Percentiles rank a stretch among this genome's conserved stretches.
Evolutionary conservation across 495 filamentous ascomycete species (phyloP).

Genomic region (Penicillium antarcticum): DNA sequence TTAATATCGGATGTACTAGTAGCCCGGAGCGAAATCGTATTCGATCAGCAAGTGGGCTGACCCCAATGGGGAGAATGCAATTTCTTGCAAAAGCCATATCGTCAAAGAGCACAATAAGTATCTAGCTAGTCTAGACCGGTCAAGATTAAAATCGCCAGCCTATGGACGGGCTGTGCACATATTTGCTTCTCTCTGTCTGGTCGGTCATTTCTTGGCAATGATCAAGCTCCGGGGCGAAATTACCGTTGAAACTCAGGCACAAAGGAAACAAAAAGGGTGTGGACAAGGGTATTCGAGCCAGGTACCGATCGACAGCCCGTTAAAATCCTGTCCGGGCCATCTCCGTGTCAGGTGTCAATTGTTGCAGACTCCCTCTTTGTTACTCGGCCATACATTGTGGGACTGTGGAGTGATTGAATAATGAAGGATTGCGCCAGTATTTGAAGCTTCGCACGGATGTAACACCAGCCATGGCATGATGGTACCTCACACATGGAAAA

Average conservation of each 20-base stretch:
- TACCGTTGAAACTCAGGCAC: conserved; percentile 14
- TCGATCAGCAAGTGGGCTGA: conserved; percentile 20
- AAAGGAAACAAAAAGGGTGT: conserved; percentile 10
- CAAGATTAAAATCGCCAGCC: conserved; percentile 18
- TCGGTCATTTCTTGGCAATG: not conserved
- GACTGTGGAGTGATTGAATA: not conserved
- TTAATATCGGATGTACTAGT: too few relatives aligned
- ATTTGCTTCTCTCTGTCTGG: conserved; percentile 17
- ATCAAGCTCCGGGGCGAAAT: conserved; percentile 1
- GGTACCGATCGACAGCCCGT: conserved; percentile 12
- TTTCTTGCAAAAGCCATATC: conserved; percentile 3
- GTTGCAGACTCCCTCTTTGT: not conserved
- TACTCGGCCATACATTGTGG: not conserved
- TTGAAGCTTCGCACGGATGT: not conserved
- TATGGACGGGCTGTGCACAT: conserved; percentile 8
- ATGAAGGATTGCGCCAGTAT: not conserved
- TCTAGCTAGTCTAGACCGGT: conserved; percentile 22
- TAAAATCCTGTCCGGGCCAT: conserved; percentile 1
- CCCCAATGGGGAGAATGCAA: conserved; percentile 6
- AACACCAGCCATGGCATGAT: conserved; percentile 3
- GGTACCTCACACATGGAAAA: too few relatives aligned
- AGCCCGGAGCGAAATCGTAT: conserved; percentile 3
- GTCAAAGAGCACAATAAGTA: too few relatives aligned
- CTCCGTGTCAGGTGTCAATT: not conserved
- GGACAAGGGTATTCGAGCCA: conserved; percentile 8